phyloP scores from a whole-genome alignment of 2,329 filamentous ascomycete genomes.

The Leptographium procerum region DNA sequence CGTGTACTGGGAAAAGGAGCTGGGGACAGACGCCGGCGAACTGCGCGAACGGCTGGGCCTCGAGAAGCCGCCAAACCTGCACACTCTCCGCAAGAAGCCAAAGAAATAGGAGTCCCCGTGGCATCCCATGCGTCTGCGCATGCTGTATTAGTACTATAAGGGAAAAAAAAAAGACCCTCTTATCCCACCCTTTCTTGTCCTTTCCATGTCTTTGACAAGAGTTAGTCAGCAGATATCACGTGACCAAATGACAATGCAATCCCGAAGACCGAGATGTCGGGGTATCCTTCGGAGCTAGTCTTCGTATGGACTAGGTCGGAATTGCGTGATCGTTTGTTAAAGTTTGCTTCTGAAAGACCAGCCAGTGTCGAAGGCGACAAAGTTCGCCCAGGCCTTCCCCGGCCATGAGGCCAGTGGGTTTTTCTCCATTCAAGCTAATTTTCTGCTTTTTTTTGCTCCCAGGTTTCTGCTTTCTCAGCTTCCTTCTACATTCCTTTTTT shows the following conservation, averaged over 20 bases:
- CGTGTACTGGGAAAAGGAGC: constrained; percentile 93
- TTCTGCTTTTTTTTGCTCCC: not conserved
- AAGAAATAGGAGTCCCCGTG: constrained; percentile 1
- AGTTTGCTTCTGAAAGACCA: not conserved
- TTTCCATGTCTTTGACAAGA: not conserved
- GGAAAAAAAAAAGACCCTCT: not conserved
- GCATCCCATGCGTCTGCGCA: not conserved
- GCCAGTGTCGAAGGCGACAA: not conserved
- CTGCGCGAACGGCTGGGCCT: constrained; percentile 68
- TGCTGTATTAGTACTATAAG: not conserved
- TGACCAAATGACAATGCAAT: not conserved
- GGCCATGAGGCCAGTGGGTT: not conserved
- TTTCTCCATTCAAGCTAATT: not conserved
- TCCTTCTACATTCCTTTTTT: not conserved
- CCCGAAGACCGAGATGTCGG: not conserved
- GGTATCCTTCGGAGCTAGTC: not conserved
- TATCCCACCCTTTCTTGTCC: not conserved
- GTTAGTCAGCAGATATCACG: not conserved
- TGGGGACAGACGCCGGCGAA: constrained; percentile 71
- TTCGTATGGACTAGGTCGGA: constrained; percentile 4
- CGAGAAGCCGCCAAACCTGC: constrained; percentile 77
- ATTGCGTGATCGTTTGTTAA: constrained; percentile 15
- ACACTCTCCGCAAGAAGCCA: constrained; percentile 54
- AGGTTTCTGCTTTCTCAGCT: not conserved
- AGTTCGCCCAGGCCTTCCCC: not conserved